phyloP scores from a whole-genome alignment of 805 yeast genomes.

The Geotrichum ghanense region DNA sequence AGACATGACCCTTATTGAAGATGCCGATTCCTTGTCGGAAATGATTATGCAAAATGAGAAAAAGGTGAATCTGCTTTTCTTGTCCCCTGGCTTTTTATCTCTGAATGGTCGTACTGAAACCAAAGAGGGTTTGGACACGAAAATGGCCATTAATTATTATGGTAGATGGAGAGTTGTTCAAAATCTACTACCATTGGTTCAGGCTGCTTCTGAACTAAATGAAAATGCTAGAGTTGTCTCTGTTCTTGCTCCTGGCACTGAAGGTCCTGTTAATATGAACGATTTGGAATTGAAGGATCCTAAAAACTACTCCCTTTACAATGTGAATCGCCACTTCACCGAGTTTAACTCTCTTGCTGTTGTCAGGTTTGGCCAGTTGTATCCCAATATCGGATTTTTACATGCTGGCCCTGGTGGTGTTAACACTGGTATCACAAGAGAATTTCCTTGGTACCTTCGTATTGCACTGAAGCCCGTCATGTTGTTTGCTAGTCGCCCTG shows the following conservation, averaged over 20 bases:
- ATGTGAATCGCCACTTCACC: slow-evolving; percentile 11
- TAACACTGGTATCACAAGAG: slow-evolving; percentile 13
- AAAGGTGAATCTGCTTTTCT: slow-evolving; percentile 15
- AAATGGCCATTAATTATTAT: slow-evolving; percentile 20
- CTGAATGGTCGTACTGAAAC: slow-evolving; percentile 26
- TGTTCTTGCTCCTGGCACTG: slow-evolving; percentile 19
- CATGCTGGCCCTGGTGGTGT: slow-evolving; percentile 21
- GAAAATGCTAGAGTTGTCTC: slow-evolving; percentile 20
- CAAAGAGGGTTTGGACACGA: slow-evolving; percentile 19
- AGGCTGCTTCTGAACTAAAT: slow-evolving; percentile 12
- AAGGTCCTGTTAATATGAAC: slow-evolving; percentile 14
- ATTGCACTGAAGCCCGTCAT: slow-evolving; percentile 1
- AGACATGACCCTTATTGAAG: slow-evolving; percentile 14
- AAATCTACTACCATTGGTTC: slow-evolving; percentile 16
- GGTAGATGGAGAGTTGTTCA: slow-evolving; percentile 18
- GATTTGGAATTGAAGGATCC: slow-evolving; percentile 18
- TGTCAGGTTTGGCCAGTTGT: slow-evolving; percentile 10
- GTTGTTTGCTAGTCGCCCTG: slow-evolving; percentile 10
- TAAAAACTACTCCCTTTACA: slow-evolving; percentile 12
- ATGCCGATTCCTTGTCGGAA: slow-evolving; percentile 11
- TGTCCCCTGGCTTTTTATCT: slow-evolving; percentile 11
- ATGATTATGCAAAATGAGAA: slow-evolving; percentile 8
- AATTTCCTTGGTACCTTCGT: slow-evolving; percentile 16
- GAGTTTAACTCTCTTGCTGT: slow-evolving; percentile 17
- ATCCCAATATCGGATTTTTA: slow-evolving; percentile 16